A percentile compares a stretch with the other conserved stretches of the same genome.
Evolutionary conservation across 2,329 filamentous ascomycete species (phyloP).

Genomic region (Aspergillus fumigatus): DNA sequence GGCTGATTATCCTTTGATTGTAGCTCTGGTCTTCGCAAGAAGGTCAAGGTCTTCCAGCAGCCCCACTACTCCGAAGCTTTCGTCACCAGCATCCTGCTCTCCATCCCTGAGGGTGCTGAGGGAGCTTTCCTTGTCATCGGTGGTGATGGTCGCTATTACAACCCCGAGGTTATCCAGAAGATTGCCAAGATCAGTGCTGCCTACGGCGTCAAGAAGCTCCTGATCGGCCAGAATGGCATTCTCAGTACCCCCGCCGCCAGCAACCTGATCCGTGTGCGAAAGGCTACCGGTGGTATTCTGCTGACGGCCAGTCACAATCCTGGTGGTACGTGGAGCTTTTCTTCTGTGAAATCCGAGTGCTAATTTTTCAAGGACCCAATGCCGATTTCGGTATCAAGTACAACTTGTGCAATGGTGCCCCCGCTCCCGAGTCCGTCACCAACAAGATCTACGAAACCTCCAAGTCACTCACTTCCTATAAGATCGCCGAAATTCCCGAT

Average conservation of each 20-base stretch:
- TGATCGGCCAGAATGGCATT: conserved; percentile 95
- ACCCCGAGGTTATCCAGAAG: conserved; percentile 91
- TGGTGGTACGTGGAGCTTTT: conserved; percentile 62
- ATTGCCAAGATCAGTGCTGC: conserved; percentile 96
- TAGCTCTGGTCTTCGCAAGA: conserved; percentile 97
- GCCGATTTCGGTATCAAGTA: conserved; percentile 99
- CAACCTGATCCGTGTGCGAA: conserved; percentile 89
- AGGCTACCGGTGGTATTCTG: conserved; percentile 93
- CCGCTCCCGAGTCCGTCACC: conserved; percentile 91
- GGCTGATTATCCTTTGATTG: neutral
- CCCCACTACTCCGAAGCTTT: conserved; percentile 95
- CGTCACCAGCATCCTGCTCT: conserved; percentile 86
- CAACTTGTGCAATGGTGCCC: conserved; percentile 93
- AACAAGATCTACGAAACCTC: conserved; percentile 96
- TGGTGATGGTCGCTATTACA: conserved; percentile 95
- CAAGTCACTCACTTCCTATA: conserved; percentile 87
- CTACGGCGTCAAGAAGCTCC: conserved; percentile 97
- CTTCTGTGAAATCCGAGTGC: neutral
- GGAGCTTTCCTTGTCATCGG: conserved; percentile 92
- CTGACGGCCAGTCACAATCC: conserved; percentile 98
- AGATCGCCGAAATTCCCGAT: conserved; percentile 80
- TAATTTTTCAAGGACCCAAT: conserved; percentile 61
- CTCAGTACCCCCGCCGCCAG: conserved; percentile 94
- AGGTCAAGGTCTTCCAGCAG: conserved; percentile 96
- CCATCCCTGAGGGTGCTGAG: conserved; percentile 89